Conservation (phyloP, 2,329 filamentous ascomycete genomes). For the Trichoderma semiorbis region DNA sequence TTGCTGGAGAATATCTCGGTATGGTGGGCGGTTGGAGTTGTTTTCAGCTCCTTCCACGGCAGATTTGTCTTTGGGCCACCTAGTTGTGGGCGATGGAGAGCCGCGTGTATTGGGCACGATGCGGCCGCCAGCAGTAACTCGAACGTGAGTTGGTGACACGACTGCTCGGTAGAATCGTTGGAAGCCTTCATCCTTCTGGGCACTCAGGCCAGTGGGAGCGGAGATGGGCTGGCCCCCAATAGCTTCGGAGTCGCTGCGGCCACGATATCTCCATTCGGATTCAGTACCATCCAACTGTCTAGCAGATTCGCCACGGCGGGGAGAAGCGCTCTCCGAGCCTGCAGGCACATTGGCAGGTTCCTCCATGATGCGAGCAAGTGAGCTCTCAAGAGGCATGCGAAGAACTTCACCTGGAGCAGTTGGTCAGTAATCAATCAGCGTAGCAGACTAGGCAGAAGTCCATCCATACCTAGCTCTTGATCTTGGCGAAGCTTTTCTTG, state of each 20-base stretch:
- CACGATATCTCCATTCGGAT: slow-evolving; percentile 44
- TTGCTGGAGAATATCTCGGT: slow-evolving; percentile 20
- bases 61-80: slow-evolving; percentile 44
- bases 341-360: slow-evolving; percentile 24
- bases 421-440: background rate
- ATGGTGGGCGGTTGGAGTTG: slow-evolving; percentile 21
- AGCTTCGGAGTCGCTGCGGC: slow-evolving; percentile 44
- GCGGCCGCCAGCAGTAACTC: slow-evolving; percentile 63
- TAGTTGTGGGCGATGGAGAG: slow-evolving; percentile 50
- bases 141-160: slow-evolving; percentile 63
- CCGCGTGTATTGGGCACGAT: slow-evolving; percentile 63
- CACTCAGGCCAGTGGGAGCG: slow-evolving; percentile 49
- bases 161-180: slow-evolving; percentile 65
- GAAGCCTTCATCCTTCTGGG: slow-evolving; percentile 63
- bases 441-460: background rate
- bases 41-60: slow-evolving; percentile 26
- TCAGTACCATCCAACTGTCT: slow-evolving; percentile 40
- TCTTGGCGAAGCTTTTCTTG: slow-evolving; percentile 37
- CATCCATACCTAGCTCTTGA: slow-evolving; percentile 39
- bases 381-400: slow-evolving; percentile 26
- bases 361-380: slow-evolving; percentile 32
- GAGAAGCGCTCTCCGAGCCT: slow-evolving; percentile 4
- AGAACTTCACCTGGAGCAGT: slow-evolving; percentile 31
- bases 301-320: slow-evolving; percentile 22
- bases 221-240: slow-evolving; percentile 46